Base-by-base conservation (phyloP, 140 eudicot species). In the Erigeron philadelphicus region DNA sequence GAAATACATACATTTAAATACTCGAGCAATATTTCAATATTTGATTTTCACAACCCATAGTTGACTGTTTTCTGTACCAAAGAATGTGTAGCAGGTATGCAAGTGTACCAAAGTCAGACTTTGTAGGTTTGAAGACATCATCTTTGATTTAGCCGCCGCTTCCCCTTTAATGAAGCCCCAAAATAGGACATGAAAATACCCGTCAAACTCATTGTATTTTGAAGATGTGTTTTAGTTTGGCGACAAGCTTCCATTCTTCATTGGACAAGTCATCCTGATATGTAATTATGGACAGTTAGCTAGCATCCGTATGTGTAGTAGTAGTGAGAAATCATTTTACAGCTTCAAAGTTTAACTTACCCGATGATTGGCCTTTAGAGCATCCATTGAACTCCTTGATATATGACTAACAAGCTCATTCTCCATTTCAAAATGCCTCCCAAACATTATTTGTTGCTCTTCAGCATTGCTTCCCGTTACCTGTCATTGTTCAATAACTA, bases 371-470 rank as follows among this genome's bases (percentile, higher is more conserved):
- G 86, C 87, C 66, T 90, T 90, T 47, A 90, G 88, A 18, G 82
- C 55, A 58, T 88, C 96, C 19, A 90, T 85, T 5, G 97, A 90
- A 65, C 49, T 82, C 80, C 97, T 85, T 4, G 95, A 83, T 42
- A 91, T 84, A 58, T 68, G 89, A 80, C 97, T 91, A 61, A 88
- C 96, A 66, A 91, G 97, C 80, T 91, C 91, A 66, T 91, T 96
- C 61, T 91, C 89, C 35, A 81, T 77, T 69, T 91, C 95, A 67
- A 88, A 91, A 81, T 88, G 97, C 66, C 96, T 82, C 45, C 97
- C 96, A 54, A 83, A 87, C 96, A 90, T 90, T 56, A 88, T 88
- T 59, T 88, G 96, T 57, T 88, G 96, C 78, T 90, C 97, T 62
- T 90, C 97, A 6, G 97, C 68, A 72, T 82, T 90, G 70, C 81